Evolutionary conservation across 208 protist species (phyloP), one percentile per base, ranked within the genome.

Genomic region (Trypanosoma cruzi): DNA sequence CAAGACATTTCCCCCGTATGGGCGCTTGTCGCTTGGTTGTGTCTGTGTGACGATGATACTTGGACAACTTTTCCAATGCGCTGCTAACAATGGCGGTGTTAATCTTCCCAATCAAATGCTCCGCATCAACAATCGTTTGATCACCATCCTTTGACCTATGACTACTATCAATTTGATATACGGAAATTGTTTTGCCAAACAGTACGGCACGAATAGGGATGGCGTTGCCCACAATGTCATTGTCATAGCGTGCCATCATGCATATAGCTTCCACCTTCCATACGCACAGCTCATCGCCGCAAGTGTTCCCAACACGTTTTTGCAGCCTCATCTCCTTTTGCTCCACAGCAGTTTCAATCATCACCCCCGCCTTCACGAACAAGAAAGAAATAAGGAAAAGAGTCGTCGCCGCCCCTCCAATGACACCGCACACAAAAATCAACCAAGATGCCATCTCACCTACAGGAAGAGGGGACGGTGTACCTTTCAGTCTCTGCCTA

Each of bases 31-130:
- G 87, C 24, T 73, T 77, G 52, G 55, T 70, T 7, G 60, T 78
- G 68, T 92, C 85, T 31, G 68, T 50, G 59, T 95, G 90, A 5
- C 90, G 85, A 64, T 95, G 90, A 65, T 88, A 95, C 58, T 88
- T 86, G 2, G 83, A 90, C 37, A 95, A 76, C 44, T 84, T 88
- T 70, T 80, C 57, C 8, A 53, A 56, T 10, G 59, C 60, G 50
- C 74, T 80, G 0, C 59, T 54, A 29, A 93, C 79, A 50, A 85
- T 88, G 52, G 68, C 50, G 24, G 71, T 67, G 63, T 88, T 90
- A 50, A 95, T 89, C 65, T 85, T 88, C 16, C 84, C 85, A 20
- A 95, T 80, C 50, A 94, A 63, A 26, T 85, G 75, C 65, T 96
- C 85, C 26, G 36, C 28, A 49, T 68, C 60, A 1, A 89, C 82